phyloP scores from a whole-genome alignment of 768 basidiomycete species.

The Kwoniella heveanensis region DNA sequence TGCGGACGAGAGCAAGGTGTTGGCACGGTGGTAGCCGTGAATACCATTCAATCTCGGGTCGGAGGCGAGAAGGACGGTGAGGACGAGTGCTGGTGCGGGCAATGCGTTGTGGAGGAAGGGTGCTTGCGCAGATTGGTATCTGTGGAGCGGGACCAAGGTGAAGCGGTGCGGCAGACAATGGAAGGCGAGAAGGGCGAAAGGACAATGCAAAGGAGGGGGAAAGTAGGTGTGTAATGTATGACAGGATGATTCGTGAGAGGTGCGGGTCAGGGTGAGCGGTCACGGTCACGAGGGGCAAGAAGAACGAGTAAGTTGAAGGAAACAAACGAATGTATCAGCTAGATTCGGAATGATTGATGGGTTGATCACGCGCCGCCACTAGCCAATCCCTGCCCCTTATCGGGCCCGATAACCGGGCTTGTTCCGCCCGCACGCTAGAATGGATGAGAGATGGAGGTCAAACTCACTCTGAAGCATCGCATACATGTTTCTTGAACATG shows the following conservation, averaged over 20 bases:
- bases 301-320: background rate
- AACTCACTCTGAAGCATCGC: slow-evolving; percentile 52
- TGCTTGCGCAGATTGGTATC: slow-evolving; percentile 49
- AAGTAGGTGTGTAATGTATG: background rate
- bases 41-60: slow-evolving; percentile 49
- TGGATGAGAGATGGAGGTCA: background rate
- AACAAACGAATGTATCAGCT: background rate
- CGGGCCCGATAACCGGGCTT: background rate
- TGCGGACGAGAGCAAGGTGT: slow-evolving; percentile 24
- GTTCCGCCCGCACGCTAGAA: too few species aligned
- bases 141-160: slow-evolving; percentile 7
- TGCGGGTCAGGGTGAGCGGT: too few species aligned
- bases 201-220: background rate
- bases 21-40: slow-evolving; percentile 50
- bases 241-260: background rate
- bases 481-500: slow-evolving; percentile 54
- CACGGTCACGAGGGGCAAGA: background rate
- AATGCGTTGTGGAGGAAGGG: slow-evolving; percentile 34
- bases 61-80: slow-evolving; percentile 50
- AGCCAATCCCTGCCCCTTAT: background rate
- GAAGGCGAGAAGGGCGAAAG: background rate
- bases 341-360: background rate
- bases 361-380: background rate
- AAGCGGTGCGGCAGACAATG: background rate
- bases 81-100: slow-evolving; percentile 45